These are phyloP conservation scores for Anacardium occidentale DNA, from an alignment of 345 rosid species.

Conservation along the genomic window DNA sequence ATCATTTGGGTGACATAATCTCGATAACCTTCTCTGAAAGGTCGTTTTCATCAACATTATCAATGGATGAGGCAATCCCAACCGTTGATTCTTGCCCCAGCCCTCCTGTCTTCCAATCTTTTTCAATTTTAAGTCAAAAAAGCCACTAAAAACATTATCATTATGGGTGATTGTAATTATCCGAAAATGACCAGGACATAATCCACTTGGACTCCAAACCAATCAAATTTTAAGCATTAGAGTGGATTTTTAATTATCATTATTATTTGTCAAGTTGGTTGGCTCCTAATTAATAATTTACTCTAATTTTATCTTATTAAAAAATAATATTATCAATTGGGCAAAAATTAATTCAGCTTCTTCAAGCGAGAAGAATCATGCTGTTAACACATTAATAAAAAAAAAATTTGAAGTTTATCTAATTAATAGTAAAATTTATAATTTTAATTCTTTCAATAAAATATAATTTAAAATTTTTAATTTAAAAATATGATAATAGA, in stretches of 20 bases:
- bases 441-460: no score
- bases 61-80: conserved; percentile 1
- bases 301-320: no score
- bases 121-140: conserved; percentile 9
- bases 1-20: conserved; percentile 15
- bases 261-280: neutral
- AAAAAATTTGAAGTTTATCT: no score
- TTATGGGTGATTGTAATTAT: conserved; percentile 17
- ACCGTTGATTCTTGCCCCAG: neutral
- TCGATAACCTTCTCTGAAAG: neutral
- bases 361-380: no score
- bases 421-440: no score
- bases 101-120: neutral
- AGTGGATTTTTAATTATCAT: neutral
- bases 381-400: no score
- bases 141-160: neutral
- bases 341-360: no score
- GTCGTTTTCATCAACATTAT: neutral
- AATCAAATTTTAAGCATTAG: neutral
- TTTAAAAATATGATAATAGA: no score
- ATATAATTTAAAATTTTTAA: no score
- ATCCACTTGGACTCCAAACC: conserved; percentile 6
- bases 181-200: conserved; percentile 23
- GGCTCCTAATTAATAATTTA: no score
- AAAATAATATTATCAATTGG: no score